Percentiles rank a stretch among this genome's conserved stretches.
Evolutionary conservation across 805 yeast species (phyloP).

Genomic region (Wickerhamiella shivajii): DNA sequence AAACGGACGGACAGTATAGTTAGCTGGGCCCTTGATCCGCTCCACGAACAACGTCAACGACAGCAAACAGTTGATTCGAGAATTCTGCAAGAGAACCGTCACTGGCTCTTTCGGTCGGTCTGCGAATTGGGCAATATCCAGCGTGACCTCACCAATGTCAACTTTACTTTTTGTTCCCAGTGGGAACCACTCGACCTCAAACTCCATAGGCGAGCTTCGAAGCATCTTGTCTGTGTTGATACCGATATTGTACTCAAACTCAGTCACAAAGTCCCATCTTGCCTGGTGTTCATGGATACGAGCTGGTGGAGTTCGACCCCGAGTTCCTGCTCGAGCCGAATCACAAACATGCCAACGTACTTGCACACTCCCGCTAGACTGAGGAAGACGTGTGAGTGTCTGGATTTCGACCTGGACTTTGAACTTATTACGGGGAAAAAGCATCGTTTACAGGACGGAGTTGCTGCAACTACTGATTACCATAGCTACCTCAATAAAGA

Average conservation of each 20-base stretch:
- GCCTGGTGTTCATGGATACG: conserved; percentile 39
- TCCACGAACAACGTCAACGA: conserved; percentile 38
- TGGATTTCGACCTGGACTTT: conserved; percentile 41
- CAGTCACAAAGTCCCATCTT: conserved; percentile 32
- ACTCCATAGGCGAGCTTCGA: conserved; percentile 25
- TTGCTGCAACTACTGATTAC: too few relatives aligned
- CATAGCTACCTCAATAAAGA: too few relatives aligned
- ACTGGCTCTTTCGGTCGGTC: conserved; percentile 38
- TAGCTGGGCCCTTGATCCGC: conserved; percentile 29
- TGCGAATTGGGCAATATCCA: conserved; percentile 63
- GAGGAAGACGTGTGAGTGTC: conserved; percentile 76
- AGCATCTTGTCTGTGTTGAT: conserved; percentile 27
- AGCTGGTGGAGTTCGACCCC: conserved; percentile 32
- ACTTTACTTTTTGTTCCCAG: conserved; percentile 27
- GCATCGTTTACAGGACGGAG: too few relatives aligned
- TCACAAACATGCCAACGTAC: conserved; percentile 52
- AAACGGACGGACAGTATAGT: conserved; percentile 27
- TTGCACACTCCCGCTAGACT: conserved; percentile 50
- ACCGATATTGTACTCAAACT: conserved; percentile 29
- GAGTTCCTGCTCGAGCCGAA: conserved; percentile 29
- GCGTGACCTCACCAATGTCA: conserved; percentile 47
- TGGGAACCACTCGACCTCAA: conserved; percentile 34
- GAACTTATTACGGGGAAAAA: conserved; percentile 39
- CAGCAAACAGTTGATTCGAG: conserved; percentile 56
- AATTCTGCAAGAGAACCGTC: conserved; percentile 50